Conservation (phyloP, 306 rosid species). For the Vachellia collinsii region DNA sequence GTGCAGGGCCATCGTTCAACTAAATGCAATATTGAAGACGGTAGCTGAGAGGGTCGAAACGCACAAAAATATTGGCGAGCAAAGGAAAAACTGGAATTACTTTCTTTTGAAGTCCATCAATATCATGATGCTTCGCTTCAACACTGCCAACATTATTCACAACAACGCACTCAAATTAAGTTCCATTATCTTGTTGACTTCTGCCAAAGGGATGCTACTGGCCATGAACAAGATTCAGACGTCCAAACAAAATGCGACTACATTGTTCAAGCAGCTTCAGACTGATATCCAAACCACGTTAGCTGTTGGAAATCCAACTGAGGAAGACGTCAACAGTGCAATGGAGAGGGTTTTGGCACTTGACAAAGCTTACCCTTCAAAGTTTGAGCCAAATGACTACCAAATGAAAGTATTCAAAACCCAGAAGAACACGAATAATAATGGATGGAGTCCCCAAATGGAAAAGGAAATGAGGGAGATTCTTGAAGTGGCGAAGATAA, state of each 20-base stretch:
- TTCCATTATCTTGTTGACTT: slow-evolving; percentile 50
- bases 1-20: not conserved
- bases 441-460: slow-evolving; percentile 59
- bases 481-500: slow-evolving; percentile 47
- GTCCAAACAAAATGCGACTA: slow-evolving; percentile 62
- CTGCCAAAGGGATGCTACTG: slow-evolving; percentile 59
- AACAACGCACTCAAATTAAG: slow-evolving; percentile 32
- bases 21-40: not conserved
- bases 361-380: too few species aligned
- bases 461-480: slow-evolving; percentile 62
- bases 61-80: not conserved
- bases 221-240: slow-evolving; percentile 64
- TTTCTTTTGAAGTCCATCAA: not conserved
- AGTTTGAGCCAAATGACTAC: too few species aligned
- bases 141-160: not conserved
- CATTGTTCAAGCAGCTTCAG: slow-evolving; percentile 51
- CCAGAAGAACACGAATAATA: slow-evolving; percentile 33
- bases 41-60: not conserved
- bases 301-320: too few species aligned
- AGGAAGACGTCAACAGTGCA: too few species aligned
- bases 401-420: not conserved
- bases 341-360: too few species aligned
- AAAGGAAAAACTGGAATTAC: not conserved
- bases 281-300: slow-evolving; percentile 46
- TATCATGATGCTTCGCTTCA: not conserved